Conservation (phyloP, 2,329 filamentous ascomycete species). For the Alternaria alternata region DNA sequence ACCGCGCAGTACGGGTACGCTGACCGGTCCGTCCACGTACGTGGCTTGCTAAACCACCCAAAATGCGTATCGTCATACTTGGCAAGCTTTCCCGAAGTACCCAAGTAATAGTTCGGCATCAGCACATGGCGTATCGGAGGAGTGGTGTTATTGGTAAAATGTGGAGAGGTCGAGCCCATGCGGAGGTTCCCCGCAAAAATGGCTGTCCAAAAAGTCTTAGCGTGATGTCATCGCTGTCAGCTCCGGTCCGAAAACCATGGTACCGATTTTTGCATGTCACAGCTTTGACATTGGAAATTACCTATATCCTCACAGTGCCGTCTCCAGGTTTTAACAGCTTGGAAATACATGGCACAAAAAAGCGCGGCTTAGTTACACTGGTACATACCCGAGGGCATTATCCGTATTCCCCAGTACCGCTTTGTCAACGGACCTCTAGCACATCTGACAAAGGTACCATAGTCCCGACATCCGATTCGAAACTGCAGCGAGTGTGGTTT, state of each 20-base stretch:
- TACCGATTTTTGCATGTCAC: constrained; percentile 7
- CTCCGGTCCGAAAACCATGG: constrained; percentile 18
- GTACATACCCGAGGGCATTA: background rate
- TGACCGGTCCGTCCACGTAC: constrained; percentile 25
- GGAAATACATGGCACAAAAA: background rate
- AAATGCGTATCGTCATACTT: constrained; percentile 15
- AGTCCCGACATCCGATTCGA: background rate
- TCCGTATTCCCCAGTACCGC: background rate
- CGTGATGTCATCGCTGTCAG: constrained; percentile 30
- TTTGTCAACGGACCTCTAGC: background rate
- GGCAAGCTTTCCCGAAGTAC: constrained; percentile 6
- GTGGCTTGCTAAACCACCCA: constrained; percentile 23
- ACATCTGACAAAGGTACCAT: background rate
- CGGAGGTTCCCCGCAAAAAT: constrained; percentile 26
- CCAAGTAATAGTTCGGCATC: constrained; percentile 7
- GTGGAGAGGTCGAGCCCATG: constrained; percentile 5
- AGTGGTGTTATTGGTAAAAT: constrained; percentile 7
- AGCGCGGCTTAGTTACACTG: background rate
- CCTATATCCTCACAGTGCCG: background rate
- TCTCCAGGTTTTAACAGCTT: background rate
- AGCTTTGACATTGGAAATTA: background rate
- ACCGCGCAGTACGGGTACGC: constrained; percentile 6
- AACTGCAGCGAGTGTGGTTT: background rate
- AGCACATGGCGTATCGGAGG: constrained; percentile 6
- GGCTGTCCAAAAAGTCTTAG: constrained; percentile 21